Evolutionary conservation across 2,329 filamentous ascomycete genomes (phyloP).

Genomic region (Plectosphaerella cucumerina): DNA sequence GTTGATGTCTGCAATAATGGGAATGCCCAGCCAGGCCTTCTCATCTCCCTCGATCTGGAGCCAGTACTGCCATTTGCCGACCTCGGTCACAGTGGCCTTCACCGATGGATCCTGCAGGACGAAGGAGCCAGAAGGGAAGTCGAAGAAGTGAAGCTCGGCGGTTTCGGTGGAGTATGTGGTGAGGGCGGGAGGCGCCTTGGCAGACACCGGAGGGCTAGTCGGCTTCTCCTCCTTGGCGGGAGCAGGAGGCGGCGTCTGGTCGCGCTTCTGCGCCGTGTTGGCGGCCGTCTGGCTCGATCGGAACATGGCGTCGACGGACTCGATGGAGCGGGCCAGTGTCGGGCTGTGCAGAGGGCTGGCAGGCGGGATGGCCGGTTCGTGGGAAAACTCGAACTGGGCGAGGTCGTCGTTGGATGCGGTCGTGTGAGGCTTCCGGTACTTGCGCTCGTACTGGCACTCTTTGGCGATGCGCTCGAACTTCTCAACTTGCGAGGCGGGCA

Average conservation of each 20-base stretch:
- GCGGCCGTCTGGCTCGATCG: conserved; percentile 30
- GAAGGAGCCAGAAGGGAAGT: conserved; percentile 84
- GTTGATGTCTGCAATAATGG: conserved; percentile 86
- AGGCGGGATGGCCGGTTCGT: conserved; percentile 59
- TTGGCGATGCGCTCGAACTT: conserved; percentile 79
- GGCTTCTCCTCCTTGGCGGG: conserved; percentile 27
- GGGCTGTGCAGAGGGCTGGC: conserved; percentile 61
- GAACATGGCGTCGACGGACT: conserved; percentile 55
- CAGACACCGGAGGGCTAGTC: conserved; percentile 45
- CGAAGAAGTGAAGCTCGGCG: conserved; percentile 89
- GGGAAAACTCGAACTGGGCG: conserved; percentile 73
- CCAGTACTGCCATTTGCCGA: conserved; percentile 94
- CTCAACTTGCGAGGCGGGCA: conserved; percentile 65
- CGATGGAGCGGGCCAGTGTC: conserved; percentile 47
- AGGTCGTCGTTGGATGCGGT: conserved; percentile 80
- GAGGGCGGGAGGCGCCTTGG: conserved; percentile 63
- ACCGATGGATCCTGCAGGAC: conserved; percentile 72
- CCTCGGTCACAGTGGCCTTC: conserved; percentile 75
- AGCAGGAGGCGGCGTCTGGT: conserved; percentile 21
- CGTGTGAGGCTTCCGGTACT: conserved; percentile 76
- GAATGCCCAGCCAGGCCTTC: conserved; percentile 81
- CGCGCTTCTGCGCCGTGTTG: conserved; percentile 41
- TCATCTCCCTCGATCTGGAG: conserved; percentile 75
- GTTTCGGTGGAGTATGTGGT: conserved; percentile 72
- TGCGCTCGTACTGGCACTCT: conserved; percentile 97